A percentile compares a stretch with the other conserved stretches of the same genome.
Conservation (phyloP, 768 basidiomycete genomes). For the Dentipellis sp. region DNA sequence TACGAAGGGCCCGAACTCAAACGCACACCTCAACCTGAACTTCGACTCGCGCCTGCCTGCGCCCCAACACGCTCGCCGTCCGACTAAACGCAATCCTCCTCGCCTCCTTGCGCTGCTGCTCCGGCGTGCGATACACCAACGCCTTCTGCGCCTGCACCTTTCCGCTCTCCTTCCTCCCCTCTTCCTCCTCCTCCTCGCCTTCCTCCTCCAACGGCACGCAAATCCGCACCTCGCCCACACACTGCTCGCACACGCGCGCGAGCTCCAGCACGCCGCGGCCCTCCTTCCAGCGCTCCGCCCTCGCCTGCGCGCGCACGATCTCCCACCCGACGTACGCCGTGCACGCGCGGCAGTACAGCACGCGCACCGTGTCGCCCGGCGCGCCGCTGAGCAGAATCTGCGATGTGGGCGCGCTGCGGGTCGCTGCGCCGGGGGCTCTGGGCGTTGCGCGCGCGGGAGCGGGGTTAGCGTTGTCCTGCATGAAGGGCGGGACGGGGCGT, state of each 20-base stretch:
- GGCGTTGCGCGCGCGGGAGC: neutral
- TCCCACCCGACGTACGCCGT: conserved; percentile 53
- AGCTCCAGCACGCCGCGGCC: conserved; percentile 50
- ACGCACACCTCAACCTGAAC: no score
- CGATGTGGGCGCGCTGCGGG: conserved; percentile 32
- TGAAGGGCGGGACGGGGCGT: neutral
- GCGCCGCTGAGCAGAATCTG: conserved; percentile 57
- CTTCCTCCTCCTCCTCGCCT: neutral
- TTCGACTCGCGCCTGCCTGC: no score
- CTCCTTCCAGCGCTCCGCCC: conserved; percentile 56
- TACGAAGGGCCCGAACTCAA: no score
- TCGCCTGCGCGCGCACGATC: conserved; percentile 47
- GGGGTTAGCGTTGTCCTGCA: neutral
- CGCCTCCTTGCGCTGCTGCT: no score
- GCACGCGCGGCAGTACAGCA: conserved; percentile 42
- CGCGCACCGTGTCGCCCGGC: conserved; percentile 53
- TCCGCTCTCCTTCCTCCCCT: neutral
- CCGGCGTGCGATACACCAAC: no score
- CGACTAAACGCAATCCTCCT: no score
- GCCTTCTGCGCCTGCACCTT: no score
- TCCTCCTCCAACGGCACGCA: neutral
- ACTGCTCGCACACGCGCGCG: conserved; percentile 28
- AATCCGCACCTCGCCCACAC: neutral
- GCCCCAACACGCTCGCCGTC: no score
- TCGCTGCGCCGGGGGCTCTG: neutral